phyloP scores from a whole-genome alignment of 768 basidiomycete species.

The Lentinula lateritia region DNA sequence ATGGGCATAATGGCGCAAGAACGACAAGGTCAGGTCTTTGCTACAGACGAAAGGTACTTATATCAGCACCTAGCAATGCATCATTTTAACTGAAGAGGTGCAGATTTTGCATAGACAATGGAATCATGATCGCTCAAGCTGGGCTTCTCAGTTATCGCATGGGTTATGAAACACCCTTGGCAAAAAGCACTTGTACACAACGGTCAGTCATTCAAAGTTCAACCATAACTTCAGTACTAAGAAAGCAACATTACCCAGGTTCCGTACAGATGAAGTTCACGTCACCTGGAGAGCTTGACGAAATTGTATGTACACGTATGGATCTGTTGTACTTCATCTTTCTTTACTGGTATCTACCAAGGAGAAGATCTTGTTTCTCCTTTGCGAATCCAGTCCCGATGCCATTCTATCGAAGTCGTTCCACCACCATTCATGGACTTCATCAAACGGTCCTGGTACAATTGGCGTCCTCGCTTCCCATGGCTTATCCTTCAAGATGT shows the following conservation, averaged over 20 bases:
- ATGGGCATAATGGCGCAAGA: slow-evolving; percentile 97
- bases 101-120: slow-evolving; percentile 99
- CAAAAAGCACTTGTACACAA: slow-evolving; percentile 88
- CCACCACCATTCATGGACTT: slow-evolving; percentile 79
- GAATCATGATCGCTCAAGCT: slow-evolving; percentile 99
- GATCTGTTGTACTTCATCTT: neutral
- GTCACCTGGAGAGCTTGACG: slow-evolving; percentile 77
- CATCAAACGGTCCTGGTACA: slow-evolving; percentile 37
- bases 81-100: neutral
- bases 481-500: slow-evolving; percentile 82
- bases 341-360: slow-evolving; percentile 2
- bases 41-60: slow-evolving; percentile 85
- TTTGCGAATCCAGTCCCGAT: slow-evolving; percentile 17
- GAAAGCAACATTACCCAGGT: slow-evolving; percentile 42
- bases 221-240: neutral
- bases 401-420: slow-evolving; percentile 47
- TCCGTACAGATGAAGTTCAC: slow-evolving; percentile 90
- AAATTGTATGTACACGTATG: neutral
- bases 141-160: slow-evolving; percentile 88
- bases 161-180: slow-evolving; percentile 75
- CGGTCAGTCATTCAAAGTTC: slow-evolving; percentile 43
- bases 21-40: slow-evolving; percentile 84
- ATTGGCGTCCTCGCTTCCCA: slow-evolving; percentile 57
- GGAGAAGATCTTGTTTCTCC: neutral
- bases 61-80: neutral